Evolutionary conservation across 805 yeast species (phyloP).

Genomic region (Debaryomyces castellii): DNA sequence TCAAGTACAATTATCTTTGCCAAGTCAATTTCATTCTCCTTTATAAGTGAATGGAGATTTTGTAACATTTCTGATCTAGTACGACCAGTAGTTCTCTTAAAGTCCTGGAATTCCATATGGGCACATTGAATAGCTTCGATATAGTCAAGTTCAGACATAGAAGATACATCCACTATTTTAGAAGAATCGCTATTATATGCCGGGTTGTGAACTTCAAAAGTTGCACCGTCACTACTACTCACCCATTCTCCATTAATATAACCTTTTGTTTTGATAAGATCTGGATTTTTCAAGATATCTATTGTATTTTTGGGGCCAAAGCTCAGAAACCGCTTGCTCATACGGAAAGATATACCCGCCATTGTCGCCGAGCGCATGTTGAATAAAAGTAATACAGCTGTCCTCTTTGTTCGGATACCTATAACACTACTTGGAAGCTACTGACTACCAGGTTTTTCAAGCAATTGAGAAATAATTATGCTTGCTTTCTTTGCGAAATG

Average conservation of each 20-base stretch:
- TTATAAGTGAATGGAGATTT: slow-evolving; percentile 52
- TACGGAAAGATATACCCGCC: not conserved
- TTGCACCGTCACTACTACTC: slow-evolving; percentile 34
- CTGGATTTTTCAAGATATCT: slow-evolving; percentile 40
- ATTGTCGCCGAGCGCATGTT: not conserved
- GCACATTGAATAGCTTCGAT: slow-evolving; percentile 58
- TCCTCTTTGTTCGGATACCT: too few relatives aligned
- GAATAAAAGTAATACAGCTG: too few relatives aligned
- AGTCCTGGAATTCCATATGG: slow-evolving; percentile 48
- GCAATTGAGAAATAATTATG: not conserved
- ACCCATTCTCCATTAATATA: slow-evolving; percentile 78
- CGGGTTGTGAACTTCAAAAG: slow-evolving; percentile 74
- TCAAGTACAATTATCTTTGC: slow-evolving; percentile 65
- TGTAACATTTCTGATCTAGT: slow-evolving; percentile 53
- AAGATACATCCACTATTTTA: slow-evolving; percentile 53
- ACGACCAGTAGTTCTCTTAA: slow-evolving; percentile 55
- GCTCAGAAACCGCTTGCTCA: not conserved
- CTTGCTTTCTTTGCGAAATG: not conserved
- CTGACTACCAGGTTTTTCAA: not conserved
- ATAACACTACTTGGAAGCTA: not conserved
- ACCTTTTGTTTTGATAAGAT: slow-evolving; percentile 59
- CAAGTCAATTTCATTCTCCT: slow-evolving; percentile 60
- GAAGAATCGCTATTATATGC: slow-evolving; percentile 48
- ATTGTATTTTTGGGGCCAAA: not conserved
- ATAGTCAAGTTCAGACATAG: slow-evolving; percentile 48